Conservation (phyloP, 2,329 filamentous ascomycete genomes). For the Pseudogymnoascus destructans region DNA sequence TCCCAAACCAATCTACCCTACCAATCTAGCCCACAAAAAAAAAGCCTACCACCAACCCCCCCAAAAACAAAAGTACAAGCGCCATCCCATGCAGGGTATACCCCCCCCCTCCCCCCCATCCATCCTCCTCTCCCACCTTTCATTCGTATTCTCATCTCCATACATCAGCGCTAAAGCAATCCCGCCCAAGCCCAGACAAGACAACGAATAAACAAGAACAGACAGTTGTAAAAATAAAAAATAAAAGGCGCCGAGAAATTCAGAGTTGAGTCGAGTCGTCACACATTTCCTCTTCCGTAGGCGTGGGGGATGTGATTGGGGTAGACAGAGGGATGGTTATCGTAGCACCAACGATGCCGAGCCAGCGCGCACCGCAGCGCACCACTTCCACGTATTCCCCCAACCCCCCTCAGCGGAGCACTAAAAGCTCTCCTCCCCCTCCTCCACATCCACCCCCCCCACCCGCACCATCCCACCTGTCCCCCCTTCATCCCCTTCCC, state of each 20-base stretch:
- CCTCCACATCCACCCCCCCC: constrained; percentile 35
- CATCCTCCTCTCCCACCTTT: background rate
- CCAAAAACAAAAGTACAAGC: background rate
- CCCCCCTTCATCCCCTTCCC: too few species aligned
- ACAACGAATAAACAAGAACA: background rate
- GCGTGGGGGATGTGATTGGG: too few species aligned
- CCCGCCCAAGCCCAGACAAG: background rate
- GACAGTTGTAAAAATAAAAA: background rate
- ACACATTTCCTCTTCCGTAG: too few species aligned
- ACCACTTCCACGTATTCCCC: too few species aligned
- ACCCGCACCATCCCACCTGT: too few species aligned
- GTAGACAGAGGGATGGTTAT: background rate
- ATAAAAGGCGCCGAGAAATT: background rate
- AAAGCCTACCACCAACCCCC: too few species aligned
- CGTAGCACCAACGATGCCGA: background rate
- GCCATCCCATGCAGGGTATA: background rate
- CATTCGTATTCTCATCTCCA: background rate
- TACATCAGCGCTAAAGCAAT: background rate
- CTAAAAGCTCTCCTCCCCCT: constrained; percentile 5
- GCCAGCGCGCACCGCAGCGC: background rate
- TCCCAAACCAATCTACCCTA: background rate
- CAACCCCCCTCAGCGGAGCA: too few species aligned
- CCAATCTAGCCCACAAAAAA: background rate
- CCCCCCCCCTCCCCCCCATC: background rate
- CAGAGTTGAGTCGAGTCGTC: background rate